These are phyloP conservation scores for Maudiozyma barnettii DNA, from an alignment of 805 yeast species.

Conservation along the genomic window DNA sequence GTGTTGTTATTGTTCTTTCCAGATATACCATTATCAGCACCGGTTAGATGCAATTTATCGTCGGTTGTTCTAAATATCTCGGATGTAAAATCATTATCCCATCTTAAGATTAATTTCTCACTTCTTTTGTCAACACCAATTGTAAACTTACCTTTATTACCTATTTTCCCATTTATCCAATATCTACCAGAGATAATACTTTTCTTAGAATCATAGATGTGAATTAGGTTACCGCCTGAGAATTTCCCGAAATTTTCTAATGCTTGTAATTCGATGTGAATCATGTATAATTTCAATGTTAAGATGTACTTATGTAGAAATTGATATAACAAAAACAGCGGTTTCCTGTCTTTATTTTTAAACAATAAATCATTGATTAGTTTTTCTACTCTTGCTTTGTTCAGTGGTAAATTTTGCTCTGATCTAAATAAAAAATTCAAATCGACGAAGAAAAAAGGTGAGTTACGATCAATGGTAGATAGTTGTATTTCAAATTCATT, in stretches of 20 bases:
- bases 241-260: slow-evolving; percentile 26
- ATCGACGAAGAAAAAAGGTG: slow-evolving; percentile 72
- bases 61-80: neutral
- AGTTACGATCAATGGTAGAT: slow-evolving; percentile 59
- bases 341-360: slow-evolving; percentile 22
- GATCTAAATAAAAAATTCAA: slow-evolving; percentile 48
- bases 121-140: slow-evolving; percentile 23
- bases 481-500: slow-evolving; percentile 66
- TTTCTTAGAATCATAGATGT: slow-evolving; percentile 27
- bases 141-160: slow-evolving; percentile 22
- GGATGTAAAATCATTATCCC: slow-evolving; percentile 22
- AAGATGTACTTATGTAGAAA: slow-evolving; percentile 27
- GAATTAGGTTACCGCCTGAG: slow-evolving; percentile 27
- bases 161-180: slow-evolving; percentile 27
- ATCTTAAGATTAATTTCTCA: slow-evolving; percentile 20
- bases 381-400: slow-evolving; percentile 24
- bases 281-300: slow-evolving; percentile 26
- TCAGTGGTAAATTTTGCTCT: slow-evolving; percentile 17
- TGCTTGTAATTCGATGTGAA: slow-evolving; percentile 22
- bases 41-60: neutral
- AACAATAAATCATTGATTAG: slow-evolving; percentile 25
- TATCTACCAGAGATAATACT: slow-evolving; percentile 25
- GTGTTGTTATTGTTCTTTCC: neutral
- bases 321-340: slow-evolving; percentile 23
- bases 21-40: neutral